Percentiles rank a stretch among this genome's conserved stretches.
These are phyloP conservation scores for Rutstroemia sp. DNA, from an alignment of 2,329 filamentous ascomycete species.

Conservation along the genomic window DNA sequence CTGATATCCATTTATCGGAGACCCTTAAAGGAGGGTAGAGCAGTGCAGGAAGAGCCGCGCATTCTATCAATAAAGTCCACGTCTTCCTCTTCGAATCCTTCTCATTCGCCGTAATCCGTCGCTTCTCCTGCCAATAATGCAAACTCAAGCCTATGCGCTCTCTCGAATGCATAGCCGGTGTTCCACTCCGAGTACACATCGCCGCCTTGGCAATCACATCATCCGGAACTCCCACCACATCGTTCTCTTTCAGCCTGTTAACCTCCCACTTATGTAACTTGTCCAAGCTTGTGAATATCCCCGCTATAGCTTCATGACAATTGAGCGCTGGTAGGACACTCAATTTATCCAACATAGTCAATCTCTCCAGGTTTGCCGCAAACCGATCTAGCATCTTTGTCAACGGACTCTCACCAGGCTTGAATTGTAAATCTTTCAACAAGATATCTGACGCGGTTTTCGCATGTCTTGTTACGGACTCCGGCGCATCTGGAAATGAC, in stretches of 20 bases:
- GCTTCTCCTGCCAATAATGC: constrained; percentile 69
- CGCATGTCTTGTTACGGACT: constrained; percentile 51
- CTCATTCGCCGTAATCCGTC: constrained; percentile 36
- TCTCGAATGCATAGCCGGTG: constrained; percentile 62
- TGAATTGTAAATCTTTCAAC: constrained; percentile 53
- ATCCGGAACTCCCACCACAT: constrained; percentile 38
- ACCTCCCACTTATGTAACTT: constrained; percentile 67
- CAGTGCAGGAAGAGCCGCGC: constrained; percentile 40
- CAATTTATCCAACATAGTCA: constrained; percentile 64
- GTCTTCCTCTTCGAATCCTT: constrained; percentile 34
- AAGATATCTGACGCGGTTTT: constrained; percentile 59
- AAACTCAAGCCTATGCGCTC: constrained; percentile 61
- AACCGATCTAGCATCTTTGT: constrained; percentile 67
- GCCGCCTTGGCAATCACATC: constrained; percentile 27
- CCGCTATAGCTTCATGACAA: constrained; percentile 69
- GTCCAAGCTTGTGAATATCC: constrained; percentile 62
- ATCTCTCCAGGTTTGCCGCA: constrained; percentile 60
- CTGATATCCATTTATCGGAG: constrained; percentile 67
- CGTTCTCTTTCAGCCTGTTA: constrained; percentile 43
- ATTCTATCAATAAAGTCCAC: constrained; percentile 64
- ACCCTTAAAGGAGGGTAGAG: constrained; percentile 56
- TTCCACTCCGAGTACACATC: constrained; percentile 63
- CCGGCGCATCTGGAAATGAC: constrained; percentile 52
- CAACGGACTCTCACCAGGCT: constrained; percentile 51
- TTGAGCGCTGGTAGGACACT: constrained; percentile 62